Evolutionary conservation across 2,329 filamentous ascomycete species (phyloP).

Genomic region (Penicillium digitatum): DNA sequence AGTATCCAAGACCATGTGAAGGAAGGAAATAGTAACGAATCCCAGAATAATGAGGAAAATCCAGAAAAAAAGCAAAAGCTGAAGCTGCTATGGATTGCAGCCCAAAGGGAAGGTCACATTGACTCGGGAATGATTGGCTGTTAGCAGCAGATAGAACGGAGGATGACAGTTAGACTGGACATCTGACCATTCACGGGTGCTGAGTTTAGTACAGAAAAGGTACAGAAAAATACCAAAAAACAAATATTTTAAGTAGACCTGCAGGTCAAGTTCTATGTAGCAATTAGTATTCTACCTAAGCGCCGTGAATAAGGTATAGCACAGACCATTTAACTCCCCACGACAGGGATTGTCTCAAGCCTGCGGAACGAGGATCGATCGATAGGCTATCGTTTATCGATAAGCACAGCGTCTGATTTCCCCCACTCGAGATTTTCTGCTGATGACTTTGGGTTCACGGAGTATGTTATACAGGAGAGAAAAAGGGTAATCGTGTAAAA

Average conservation of each 20-base stretch:
- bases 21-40: neutral
- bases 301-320: conserved; percentile 7
- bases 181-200: conserved; percentile 5
- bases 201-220: neutral
- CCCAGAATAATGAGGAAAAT: neutral
- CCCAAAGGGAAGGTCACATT: conserved; percentile 8
- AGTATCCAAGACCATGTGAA: neutral
- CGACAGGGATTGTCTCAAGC: conserved; percentile 9
- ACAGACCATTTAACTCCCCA: conserved; percentile 8
- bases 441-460: neutral
- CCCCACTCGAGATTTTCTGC: neutral
- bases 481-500: neutral
- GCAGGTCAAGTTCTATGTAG: neutral
- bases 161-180: conserved; percentile 5
- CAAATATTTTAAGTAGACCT: neutral
- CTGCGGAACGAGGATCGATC: conserved; percentile 5
- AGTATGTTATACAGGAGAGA: neutral
- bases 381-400: conserved; percentile 19
- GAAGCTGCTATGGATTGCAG: neutral
- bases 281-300: conserved; percentile 1
- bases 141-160: conserved; percentile 1
- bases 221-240: neutral
- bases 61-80: neutral
- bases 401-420: conserved; percentile 9
- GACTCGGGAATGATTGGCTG: conserved; percentile 10